Evolutionary conservation across 1,284 basidiomycete genomes (phyloP).

Genomic region (Inonotus obliquus): DNA sequence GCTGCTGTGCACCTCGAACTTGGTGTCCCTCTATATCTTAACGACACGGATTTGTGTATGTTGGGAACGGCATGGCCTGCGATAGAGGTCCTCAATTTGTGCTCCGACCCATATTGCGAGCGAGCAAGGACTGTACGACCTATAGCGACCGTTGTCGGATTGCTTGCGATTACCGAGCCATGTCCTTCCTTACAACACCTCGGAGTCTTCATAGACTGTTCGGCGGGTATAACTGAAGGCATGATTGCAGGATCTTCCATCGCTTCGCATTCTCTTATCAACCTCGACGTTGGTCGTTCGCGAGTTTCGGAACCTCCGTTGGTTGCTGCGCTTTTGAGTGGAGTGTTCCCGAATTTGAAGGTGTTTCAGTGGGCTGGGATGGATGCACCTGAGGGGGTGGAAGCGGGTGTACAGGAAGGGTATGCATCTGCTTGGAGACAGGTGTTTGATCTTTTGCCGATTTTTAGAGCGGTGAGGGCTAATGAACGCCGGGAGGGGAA

Average conservation of each 20-base stretch:
- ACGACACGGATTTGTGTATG: conserved; percentile 7
- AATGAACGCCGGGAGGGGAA: conserved; percentile 8
- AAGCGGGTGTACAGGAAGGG: neutral
- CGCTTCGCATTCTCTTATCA: conserved; percentile 9
- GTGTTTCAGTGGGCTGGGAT: conserved; percentile 17
- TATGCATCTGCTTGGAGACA: conserved; percentile 12
- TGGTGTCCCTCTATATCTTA: conserved; percentile 15
- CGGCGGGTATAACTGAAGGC: neutral
- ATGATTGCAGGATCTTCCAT: neutral
- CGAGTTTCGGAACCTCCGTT: conserved; percentile 2
- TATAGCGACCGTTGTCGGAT: conserved; percentile 3
- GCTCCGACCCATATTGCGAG: conserved; percentile 17
- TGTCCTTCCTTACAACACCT: conserved; percentile 15
- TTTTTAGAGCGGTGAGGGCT: conserved; percentile 16
- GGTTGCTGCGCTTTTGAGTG: conserved; percentile 18
- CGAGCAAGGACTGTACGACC: conserved; percentile 7
- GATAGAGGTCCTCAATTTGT: conserved; percentile 17
- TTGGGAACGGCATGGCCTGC: conserved; percentile 13
- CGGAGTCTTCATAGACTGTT: conserved; percentile 14
- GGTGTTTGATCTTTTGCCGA: conserved; percentile 16
- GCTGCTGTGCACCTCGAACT: conserved; percentile 18
- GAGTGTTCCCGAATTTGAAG: conserved; percentile 17
- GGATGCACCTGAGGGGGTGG: neutral
- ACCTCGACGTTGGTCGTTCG: conserved; percentile 18
- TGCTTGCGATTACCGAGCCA: conserved; percentile 4